Evolutionary conservation across 805 yeast genomes (phyloP), one percentile per base, ranked within the genome.

Genomic region (Yarrowia sp.): DNA sequence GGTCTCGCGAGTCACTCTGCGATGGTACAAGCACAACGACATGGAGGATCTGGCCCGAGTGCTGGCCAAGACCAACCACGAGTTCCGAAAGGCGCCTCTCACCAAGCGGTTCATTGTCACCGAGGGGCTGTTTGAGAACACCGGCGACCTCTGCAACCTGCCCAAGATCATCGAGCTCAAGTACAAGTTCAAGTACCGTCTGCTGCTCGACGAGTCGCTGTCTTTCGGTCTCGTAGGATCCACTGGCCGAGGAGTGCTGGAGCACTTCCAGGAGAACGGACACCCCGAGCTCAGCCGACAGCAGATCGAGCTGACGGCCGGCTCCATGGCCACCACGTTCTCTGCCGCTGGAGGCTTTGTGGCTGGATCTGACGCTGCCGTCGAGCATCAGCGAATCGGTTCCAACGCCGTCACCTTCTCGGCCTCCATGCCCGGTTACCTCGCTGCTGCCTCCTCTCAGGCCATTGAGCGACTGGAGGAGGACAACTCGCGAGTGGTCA

Each of bases 311-410:
- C 87, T 95, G 71, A 91, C 97, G 10, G 84, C 92, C 66, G 97
- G 98, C 35, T 86, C 97, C 1, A 79, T 95, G 83, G 95, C 97
- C 15, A 83, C 84, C 55, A 83, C 97, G 0, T 83, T 94, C 72
- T 94, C 92, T 9, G 83, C 95, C 0, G 87, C 94, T 63, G 99
- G 99, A 72, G 98, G 97, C 0, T 94, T 91, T 80, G 95, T 97
- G 76, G 90, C 91, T 38, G 99, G 98, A 69, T 89, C 86, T 50
- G 78, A 81, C 35, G 89, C 89, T 68, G 91, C 95, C 92, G 86
- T 92, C 42, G 88, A 88, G 73, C 97, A 94, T 80, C 99, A 95
- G 82, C 87, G 97, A 77, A 89, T 95, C 74, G 89, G 92, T 32
- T 91, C 97, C 14, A 83, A 84, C 72, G 97, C 97, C 2, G 95